Evolutionary conservation across 495 filamentous ascomycete genomes (phyloP), one percentile per base, ranked within the genome.

Genomic region (Lentithecium fluviatile): DNA sequence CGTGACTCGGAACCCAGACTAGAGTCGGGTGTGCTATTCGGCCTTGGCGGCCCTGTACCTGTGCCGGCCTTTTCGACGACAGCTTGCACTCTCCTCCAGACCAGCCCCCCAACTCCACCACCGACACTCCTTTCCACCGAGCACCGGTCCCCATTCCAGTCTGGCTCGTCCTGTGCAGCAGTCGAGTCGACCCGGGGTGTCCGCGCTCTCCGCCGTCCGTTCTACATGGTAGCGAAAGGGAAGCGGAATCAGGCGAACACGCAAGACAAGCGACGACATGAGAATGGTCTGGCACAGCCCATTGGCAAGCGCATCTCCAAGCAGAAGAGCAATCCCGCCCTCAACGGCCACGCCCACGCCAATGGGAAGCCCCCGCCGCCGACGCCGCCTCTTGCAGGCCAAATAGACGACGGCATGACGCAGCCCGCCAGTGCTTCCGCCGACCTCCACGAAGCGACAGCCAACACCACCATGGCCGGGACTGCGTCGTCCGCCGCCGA

Each of bases 251-350:
- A 55, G 69, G 79, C 79, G 71, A 85, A 82, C 75, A 77, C 80
- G 72, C 83, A 85, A 76, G 89, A 88, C 80, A 90, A 84, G 71
- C 83, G 88, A 70, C 86, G 93, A 74, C 29, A 32, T 32, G 91
- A 96, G 76, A 91, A 88, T 86, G 91, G 91, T 67, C 77, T 90
- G 67, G 88, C 88, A 78, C 84, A 84, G 66, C 87, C 91, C 54
- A 15, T n/a, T 20, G 89, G 88, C 65, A 93, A 90, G 85, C 87
- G 88, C 77, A 80, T 94, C 60, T 76, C 76, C 62, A 84, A 82
- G 76, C 84, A 86, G 73, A 83, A 82, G 68, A 87, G 82, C 60
- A 84, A 81, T 74, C 77, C 77, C 56, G 76, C 83, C 65, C 70
- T 88, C 72, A 85, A 82, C 77, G 73, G 74, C 60, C 74, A 71